Conservation (phyloP, 2,329 filamentous ascomycete species). For the Myotisia sp. region DNA sequence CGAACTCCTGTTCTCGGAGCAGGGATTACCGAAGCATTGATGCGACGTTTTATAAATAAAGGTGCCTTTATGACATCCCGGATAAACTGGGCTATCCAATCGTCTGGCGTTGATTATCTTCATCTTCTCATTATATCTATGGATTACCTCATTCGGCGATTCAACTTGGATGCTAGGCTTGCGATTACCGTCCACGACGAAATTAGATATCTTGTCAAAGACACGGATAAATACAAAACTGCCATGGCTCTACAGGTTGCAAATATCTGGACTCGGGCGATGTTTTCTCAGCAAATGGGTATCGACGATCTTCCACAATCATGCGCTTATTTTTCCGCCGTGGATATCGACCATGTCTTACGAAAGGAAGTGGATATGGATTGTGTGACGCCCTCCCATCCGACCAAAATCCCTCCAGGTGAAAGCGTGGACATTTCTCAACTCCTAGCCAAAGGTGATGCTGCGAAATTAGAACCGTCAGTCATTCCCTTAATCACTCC, state of each 20-base stretch:
- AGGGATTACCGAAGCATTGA: conserved; percentile 89
- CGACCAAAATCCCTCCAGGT: conserved; percentile 61
- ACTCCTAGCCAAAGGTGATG: conserved; percentile 58
- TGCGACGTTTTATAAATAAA: conserved; percentile 73
- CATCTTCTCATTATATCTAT: conserved; percentile 86
- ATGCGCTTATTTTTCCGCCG: conserved; percentile 88
- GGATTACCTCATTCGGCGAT: conserved; percentile 81
- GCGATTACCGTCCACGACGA: conserved; percentile 95
- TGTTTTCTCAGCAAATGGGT: conserved; percentile 94
- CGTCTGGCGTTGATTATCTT: conserved; percentile 90
- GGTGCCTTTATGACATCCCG: conserved; percentile 88
- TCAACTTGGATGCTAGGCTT: conserved; percentile 70
- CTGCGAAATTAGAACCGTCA: conserved; percentile 53
- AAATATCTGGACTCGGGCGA: conserved; percentile 91
- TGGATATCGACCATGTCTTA: conserved; percentile 91
- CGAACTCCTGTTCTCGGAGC: conserved; percentile 85
- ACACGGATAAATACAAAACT: conserved; percentile 72
- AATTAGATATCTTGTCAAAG: conserved; percentile 79
- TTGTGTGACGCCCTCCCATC: conserved; percentile 81
- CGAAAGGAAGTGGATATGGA: conserved; percentile 98
- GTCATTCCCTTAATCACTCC: conserved; percentile 47
- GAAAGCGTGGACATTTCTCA: conserved; percentile 71
- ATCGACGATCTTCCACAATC: conserved; percentile 89
- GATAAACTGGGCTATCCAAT: conserved; percentile 99
- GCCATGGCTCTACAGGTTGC: conserved; percentile 88